Base-by-base conservation (phyloP, 176 grass and related monocot species). In the Aegilops bicornis region DNA sequence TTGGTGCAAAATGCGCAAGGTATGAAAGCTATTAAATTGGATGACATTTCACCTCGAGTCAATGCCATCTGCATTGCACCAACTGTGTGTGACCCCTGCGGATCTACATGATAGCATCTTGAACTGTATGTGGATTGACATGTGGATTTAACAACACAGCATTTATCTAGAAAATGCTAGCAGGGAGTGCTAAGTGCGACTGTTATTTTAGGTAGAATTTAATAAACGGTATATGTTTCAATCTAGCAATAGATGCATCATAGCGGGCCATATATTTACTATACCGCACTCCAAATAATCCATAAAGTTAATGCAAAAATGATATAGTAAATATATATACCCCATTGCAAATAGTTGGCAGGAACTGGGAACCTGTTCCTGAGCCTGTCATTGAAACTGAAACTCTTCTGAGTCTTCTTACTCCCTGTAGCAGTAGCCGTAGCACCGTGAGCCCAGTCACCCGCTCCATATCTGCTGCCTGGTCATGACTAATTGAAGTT, bases 1-100 rank as follows among this genome's bases (percentile, higher is more conserved):
- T 94, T 82, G 97, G 97, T 88, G 97, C 97, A 29, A 90, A 84
- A 54, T 96, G 87, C 82, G 62, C 89, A 99, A 93, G 97, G 97
- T 99, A 91, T 29, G 67, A 19, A 62, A 27, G 29, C 8, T 81
- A 63, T 67, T 62, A 76, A 5, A 31, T 37, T 15, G 37, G 85
- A 76, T 31, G 31, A 39, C 45, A 47, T 84, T 78, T 64, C n/a
- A 79, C 63, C 37, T 78, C 60, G 45, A 63, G 63, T 23, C 39
- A 82, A 82, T 63, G 30, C 33, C 37, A 69, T 82, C 73, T 86
- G 22, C 73, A 32, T 60, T 76, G 70, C 78, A 86, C 24, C 63
- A 85, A 15, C 33, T 77, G 3, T 37, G 76, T 69, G 33, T 77
- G 15, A 27, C 73, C 22, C 69, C 37, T 73, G 69, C 20, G n/a